Evolutionary conservation across 2,329 filamentous ascomycete species (phyloP).

Genomic region (Amauroascus niger): DNA sequence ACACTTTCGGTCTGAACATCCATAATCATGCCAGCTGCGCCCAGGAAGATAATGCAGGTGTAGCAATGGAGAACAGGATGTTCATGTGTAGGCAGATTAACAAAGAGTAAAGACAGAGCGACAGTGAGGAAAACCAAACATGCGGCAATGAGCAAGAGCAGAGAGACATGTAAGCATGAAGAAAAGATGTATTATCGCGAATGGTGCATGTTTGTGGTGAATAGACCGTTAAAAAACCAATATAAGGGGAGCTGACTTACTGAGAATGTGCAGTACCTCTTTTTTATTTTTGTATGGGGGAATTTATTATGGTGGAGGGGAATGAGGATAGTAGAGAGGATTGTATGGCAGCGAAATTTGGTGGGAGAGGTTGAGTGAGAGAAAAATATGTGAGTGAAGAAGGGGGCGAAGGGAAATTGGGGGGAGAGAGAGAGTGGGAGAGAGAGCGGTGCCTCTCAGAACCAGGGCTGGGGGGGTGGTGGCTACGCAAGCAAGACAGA

Average conservation of each 20-base stretch:
- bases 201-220: conserved; percentile 1
- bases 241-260: conserved; percentile 26
- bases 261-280: conserved; percentile 30
- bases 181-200: background rate
- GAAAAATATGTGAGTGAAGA: conserved; percentile 26
- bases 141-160: conserved; percentile 6
- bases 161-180: background rate
- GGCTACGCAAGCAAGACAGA: conserved; percentile 5
- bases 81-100: conserved; percentile 18
- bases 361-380: conserved; percentile 26
- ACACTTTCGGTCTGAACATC: background rate
- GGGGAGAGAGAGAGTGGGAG: conserved; percentile 24
- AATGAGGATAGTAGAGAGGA: conserved; percentile 23
- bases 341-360: conserved; percentile 29
- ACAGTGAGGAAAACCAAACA: conserved; percentile 21
- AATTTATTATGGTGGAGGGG: conserved; percentile 20
- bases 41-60: background rate
- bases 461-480: background rate
- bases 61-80: background rate
- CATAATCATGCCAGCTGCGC: background rate
- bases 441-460: conserved; percentile 16
- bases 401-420: too few relatives aligned
- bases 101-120: conserved; percentile 9
- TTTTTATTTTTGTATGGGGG: conserved; percentile 35
- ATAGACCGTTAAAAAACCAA: conserved; percentile 4